Evolutionary conservation across 352 stramenopile species (phyloP), one percentile per base, ranked within the genome.

Genomic region (Pythium rishiriense): DNA sequence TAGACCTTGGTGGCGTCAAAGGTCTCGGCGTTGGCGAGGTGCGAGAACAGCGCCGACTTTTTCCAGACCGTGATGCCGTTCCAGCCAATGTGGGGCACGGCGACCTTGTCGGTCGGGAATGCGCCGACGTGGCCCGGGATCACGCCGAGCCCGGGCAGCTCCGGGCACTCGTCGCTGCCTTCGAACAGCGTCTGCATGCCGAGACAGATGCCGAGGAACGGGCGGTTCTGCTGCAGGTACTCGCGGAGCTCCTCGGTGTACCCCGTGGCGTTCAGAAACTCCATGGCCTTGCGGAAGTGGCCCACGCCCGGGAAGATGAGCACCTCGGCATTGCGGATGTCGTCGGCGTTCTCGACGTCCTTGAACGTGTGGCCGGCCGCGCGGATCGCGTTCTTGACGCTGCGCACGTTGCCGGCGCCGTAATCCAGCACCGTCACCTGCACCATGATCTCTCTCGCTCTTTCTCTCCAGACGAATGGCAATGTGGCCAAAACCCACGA

Each of bases 181-280:
- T 99, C 96, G 65, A 99, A 99, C 11, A 99, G 78, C 21, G 95
- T 98, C 73, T 99, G 97, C 96, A 99, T 99, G 24, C 97, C 97
- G 1, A 99, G 70, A 76, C 97, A 99, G 58, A 99, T 99, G 50
- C 97, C 97, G 37, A 99, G 74, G 79, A 98, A 99, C 17, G 93
- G 95, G 17, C 97, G 79, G 68, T 94, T 73, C 25, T 82, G 69
- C 35, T 62, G 29, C 19, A 95, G 70, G 67, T 99, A 99, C 29
- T 87, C 79, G 29, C 82, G 75, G 12, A 99, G 80, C 47, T 96
- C 79, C 28, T 86, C 79, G 25, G 95, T 83, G 62, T 97, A 98
- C 48, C 86, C 92, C 50, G 89, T 90, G 8, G 76, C 67, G 37
- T 93, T 83, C 9, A 99, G 83, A 33, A 97, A 96, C 47, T 91